Evolutionary conservation across 805 yeast genomes (phyloP).

Genomic region (Wickerhamiella shivajii): DNA sequence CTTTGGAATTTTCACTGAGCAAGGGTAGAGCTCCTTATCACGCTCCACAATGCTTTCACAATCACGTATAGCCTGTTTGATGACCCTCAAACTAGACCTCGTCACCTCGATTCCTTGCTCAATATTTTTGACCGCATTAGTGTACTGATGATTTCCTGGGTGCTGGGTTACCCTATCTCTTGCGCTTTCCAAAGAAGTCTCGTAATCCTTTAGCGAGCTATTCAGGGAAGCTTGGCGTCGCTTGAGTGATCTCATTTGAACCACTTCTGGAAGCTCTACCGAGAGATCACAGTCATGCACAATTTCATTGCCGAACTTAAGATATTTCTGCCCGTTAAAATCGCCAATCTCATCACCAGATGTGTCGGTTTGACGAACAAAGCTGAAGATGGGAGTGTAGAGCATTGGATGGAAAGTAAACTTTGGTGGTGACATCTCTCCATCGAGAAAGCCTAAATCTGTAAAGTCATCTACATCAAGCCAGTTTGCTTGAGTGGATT

Average conservation of each 20-base stretch:
- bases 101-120: slow-evolving; percentile 1
- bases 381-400: slow-evolving; percentile 54
- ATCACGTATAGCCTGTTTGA: too few species aligned
- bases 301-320: slow-evolving; percentile 38
- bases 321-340: slow-evolving; percentile 17
- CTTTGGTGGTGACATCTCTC: slow-evolving; percentile 19
- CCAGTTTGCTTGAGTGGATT: slow-evolving; percentile 34
- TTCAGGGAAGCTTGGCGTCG: slow-evolving; percentile 20
- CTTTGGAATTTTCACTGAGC: too few species aligned
- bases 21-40: too few species aligned
- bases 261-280: slow-evolving; percentile 20
- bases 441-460: slow-evolving; percentile 38
- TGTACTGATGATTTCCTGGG: slow-evolving; percentile 1
- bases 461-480: slow-evolving; percentile 59
- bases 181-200: slow-evolving; percentile 23
- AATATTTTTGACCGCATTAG: slow-evolving; percentile 3
- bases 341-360: slow-evolving; percentile 25
- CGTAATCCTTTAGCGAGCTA: slow-evolving; percentile 21
- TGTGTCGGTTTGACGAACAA: slow-evolving; percentile 46
- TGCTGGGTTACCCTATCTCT: not conserved
- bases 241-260: slow-evolving; percentile 20
- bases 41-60: too few species aligned
- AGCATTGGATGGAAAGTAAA: slow-evolving; percentile 47
- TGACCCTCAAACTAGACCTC: too few species aligned
- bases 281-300: slow-evolving; percentile 50